Percentiles rank a stretch among this genome's conserved stretches.
Conservation (phyloP, 2,329 filamentous ascomycete species). For the Colletotrichum sidae region DNA sequence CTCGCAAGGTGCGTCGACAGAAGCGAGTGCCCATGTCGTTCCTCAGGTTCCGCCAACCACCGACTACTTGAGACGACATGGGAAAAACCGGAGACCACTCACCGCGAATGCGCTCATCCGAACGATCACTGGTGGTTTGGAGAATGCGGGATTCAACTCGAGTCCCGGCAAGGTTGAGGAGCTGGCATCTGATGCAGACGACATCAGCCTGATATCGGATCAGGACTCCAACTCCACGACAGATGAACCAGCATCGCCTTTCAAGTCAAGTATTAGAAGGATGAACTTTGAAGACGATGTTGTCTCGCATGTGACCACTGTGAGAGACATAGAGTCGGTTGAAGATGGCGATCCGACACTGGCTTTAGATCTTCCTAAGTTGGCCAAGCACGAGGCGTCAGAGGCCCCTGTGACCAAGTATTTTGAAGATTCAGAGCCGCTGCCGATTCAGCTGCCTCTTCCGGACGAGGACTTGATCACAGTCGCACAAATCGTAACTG, state of each 20-base stretch:
- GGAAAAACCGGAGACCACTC: conserved; percentile 49
- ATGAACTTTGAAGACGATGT: conserved; percentile 63
- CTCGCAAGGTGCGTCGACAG: conserved; percentile 42
- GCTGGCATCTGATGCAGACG: conserved; percentile 57
- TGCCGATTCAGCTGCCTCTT: conserved; percentile 56
- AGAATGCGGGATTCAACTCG: conserved; percentile 48
- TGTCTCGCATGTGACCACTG: conserved; percentile 63
- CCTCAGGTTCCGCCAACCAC: conserved; percentile 56
- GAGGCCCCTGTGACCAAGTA: conserved; percentile 65
- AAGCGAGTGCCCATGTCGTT: conserved; percentile 44
- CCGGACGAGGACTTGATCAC: conserved; percentile 72
- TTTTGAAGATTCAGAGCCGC: conserved; percentile 70
- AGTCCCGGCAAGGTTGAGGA: conserved; percentile 55
- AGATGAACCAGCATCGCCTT: conserved; percentile 61
- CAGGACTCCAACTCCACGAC: conserved; percentile 63
- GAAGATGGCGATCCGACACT: conserved; percentile 61
- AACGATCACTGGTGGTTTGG: conserved; percentile 50
- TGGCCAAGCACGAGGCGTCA: conserved; percentile 59
- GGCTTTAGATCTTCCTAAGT: conserved; percentile 60
- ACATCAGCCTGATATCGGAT: conserved; percentile 66
- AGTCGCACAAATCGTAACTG: conserved; percentile 77
- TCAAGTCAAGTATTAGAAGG: conserved; percentile 60
- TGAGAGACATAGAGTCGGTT: conserved; percentile 59
- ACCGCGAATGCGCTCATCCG: conserved; percentile 48
- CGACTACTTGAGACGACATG: conserved; percentile 60